phyloP scores from a whole-genome alignment of 495 filamentous ascomycete species.

The Penicillium turbatum region DNA sequence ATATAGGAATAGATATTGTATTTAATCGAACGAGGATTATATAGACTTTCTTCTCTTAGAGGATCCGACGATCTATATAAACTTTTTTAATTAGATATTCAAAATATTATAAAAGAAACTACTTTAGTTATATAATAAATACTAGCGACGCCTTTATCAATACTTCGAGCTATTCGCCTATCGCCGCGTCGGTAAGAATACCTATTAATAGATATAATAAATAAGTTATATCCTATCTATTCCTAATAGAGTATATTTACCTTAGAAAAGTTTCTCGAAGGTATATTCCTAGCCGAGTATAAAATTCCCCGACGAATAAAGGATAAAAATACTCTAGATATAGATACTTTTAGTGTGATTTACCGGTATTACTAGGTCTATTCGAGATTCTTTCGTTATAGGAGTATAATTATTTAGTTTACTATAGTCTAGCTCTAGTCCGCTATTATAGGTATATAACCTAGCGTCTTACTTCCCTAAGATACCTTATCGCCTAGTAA shows the following conservation, averaged over 20 bases:
- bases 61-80: conserved; percentile 27
- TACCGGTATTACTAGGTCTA: conserved; percentile 28
- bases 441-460: conserved; percentile 26
- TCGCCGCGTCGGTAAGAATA: conserved; percentile 15
- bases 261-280: conserved; percentile 15
- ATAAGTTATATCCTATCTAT: conserved; percentile 10
- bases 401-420: conserved; percentile 30
- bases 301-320: conserved; percentile 9
- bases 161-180: conserved; percentile 26
- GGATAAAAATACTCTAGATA: conserved; percentile 25
- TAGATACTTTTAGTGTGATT: conserved; percentile 24
- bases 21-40: conserved; percentile 29
- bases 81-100: conserved; percentile 33
- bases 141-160: conserved; percentile 26
- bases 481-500: conserved; percentile 15
- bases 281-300: not conserved
- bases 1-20: conserved; percentile 24
- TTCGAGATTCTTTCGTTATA: conserved; percentile 26
- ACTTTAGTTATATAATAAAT: conserved; percentile 29
- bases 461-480: conserved; percentile 25
- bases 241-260: not conserved
- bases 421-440: conserved; percentile 29
- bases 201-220: conserved; percentile 23
- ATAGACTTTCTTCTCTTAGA: conserved; percentile 24
- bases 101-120: conserved; percentile 23